Conservation (phyloP, 1,284 basidiomycete species). For the Macrocystidia cucumis region DNA sequence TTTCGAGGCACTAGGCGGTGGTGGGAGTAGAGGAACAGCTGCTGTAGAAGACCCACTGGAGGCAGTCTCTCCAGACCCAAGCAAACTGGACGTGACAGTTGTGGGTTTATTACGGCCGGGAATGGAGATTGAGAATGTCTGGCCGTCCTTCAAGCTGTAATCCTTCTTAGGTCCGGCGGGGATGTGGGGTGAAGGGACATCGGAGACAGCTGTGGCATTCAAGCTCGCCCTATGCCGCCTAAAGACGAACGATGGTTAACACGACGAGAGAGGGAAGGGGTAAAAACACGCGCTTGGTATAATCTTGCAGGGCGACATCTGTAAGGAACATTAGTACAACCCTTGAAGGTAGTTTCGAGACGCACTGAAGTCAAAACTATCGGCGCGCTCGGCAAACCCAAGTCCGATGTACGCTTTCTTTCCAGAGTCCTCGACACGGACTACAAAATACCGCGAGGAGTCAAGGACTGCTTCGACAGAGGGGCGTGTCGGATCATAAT, state of each 20-base stretch:
- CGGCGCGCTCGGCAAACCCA: constrained; percentile 87
- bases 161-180: constrained; percentile 86
- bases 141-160: constrained; percentile 92
- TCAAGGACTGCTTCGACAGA: constrained; percentile 94
- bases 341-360: constrained; percentile 9
- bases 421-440: constrained; percentile 84
- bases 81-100: constrained; percentile 23
- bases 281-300: constrained; percentile 77
- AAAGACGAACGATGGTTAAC: constrained; percentile 6
- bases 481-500: constrained; percentile 79
- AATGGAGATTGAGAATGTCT: constrained; percentile 90
- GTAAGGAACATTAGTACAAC: constrained; percentile 7
- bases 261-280: not conserved
- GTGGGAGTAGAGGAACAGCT: constrained; percentile 63
- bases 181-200: constrained; percentile 45
- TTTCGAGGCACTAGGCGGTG: constrained; percentile 55
- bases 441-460: constrained; percentile 92
- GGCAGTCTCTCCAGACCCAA: constrained; percentile 21
- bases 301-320: constrained; percentile 95
- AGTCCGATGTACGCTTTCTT: constrained; percentile 90
- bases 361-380: constrained; percentile 92
- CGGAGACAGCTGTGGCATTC: constrained; percentile 42
- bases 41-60: constrained; percentile 21
- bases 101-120: constrained; percentile 56
- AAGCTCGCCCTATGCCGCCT: constrained; percentile 58